Percentiles rank a stretch among this genome's conserved stretches.
phyloP scores from a whole-genome alignment of 805 yeast species.

The Zygoascus ofunaensis region DNA sequence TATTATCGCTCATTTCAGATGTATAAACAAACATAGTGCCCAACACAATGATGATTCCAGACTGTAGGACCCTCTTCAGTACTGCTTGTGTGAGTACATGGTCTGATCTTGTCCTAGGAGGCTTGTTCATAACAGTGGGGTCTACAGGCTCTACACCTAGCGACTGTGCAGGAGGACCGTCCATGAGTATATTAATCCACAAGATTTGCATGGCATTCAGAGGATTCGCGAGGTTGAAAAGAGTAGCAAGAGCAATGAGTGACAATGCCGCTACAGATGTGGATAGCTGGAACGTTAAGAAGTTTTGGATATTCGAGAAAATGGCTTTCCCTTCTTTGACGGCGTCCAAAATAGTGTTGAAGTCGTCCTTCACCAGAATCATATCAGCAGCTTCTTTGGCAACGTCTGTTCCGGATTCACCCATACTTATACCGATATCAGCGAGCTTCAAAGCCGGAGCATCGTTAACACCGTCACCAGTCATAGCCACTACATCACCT shows the following conservation, averaged over 20 bases:
- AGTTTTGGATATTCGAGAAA: conserved; percentile 89
- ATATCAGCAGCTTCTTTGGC: conserved; percentile 98
- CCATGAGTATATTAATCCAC: conserved; percentile 97
- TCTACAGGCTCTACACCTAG: conserved; percentile 97
- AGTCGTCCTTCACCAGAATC: conserved; percentile 95
- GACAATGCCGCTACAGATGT: conserved; percentile 93
- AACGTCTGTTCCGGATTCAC: conserved; percentile 93
- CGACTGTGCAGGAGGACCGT: conserved; percentile 98
- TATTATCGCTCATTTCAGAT: conserved; percentile 72
- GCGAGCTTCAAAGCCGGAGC: conserved; percentile 56
- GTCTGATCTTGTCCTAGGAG: conserved; percentile 88
- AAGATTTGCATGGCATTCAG: conserved; percentile 96
- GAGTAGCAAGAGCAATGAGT: conserved; percentile 76
- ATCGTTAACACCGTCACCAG: conserved; percentile 59
- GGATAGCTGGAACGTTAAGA: conserved; percentile 88
- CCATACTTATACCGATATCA: conserved; percentile 58
- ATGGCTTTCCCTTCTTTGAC: conserved; percentile 98
- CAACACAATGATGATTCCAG: conserved; percentile 64
- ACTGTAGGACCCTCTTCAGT: conserved; percentile 61
- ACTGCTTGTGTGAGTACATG: conserved; percentile 67
- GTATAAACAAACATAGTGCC: conserved; percentile 87
- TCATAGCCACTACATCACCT: conserved; percentile 53
- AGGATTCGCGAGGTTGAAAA: conserved; percentile 85
- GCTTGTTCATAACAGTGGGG: conserved; percentile 87
- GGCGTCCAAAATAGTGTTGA: conserved; percentile 85